Percentiles rank a stretch among this genome's conserved stretches.
Evolutionary conservation across 805 yeast species (phyloP).

Genomic region (Pichia paraexigua): DNA sequence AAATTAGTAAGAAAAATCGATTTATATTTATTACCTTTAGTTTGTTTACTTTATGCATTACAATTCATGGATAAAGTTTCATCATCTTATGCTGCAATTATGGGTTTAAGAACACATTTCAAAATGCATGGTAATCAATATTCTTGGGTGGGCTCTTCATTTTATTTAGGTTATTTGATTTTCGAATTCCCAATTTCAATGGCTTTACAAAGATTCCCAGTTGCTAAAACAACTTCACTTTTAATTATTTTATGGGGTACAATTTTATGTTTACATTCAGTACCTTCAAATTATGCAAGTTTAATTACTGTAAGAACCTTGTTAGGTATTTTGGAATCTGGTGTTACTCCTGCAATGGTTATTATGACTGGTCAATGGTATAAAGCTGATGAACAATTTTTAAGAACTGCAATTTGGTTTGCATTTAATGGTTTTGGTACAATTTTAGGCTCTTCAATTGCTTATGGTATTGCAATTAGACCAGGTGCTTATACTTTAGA

Average conservation of each 20-base stretch:
- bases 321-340: slow-evolving; percentile 37
- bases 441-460: slow-evolving; percentile 26
- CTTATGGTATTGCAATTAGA: slow-evolving; percentile 27
- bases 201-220: slow-evolving; percentile 37
- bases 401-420: slow-evolving; percentile 27
- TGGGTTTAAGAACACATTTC: slow-evolving; percentile 46
- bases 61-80: slow-evolving; percentile 58
- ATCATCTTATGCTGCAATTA: slow-evolving; percentile 45
- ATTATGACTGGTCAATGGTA: slow-evolving; percentile 28
- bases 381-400: slow-evolving; percentile 26
- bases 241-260: slow-evolving; percentile 37
- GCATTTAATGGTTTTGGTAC: slow-evolving; percentile 25
- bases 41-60: slow-evolving; percentile 40
- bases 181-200: slow-evolving; percentile 45
- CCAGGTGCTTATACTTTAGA: slow-evolving; percentile 17
- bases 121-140: slow-evolving; percentile 36
- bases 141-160: slow-evolving; percentile 24
- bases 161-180: slow-evolving; percentile 38
- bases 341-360: slow-evolving; percentile 30
- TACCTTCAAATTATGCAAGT: slow-evolving; percentile 39
- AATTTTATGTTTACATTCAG: slow-evolving; percentile 39
- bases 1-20: slow-evolving; percentile 36
- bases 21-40: slow-evolving; percentile 39
- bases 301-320: slow-evolving; percentile 40
- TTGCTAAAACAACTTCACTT: slow-evolving; percentile 33